Percentiles rank a stretch among this genome's conserved stretches.
These are phyloP conservation scores for Alternaria novae-zelandiae DNA, from an alignment of 2,329 filamentous ascomycete genomes.

Conservation along the genomic window DNA sequence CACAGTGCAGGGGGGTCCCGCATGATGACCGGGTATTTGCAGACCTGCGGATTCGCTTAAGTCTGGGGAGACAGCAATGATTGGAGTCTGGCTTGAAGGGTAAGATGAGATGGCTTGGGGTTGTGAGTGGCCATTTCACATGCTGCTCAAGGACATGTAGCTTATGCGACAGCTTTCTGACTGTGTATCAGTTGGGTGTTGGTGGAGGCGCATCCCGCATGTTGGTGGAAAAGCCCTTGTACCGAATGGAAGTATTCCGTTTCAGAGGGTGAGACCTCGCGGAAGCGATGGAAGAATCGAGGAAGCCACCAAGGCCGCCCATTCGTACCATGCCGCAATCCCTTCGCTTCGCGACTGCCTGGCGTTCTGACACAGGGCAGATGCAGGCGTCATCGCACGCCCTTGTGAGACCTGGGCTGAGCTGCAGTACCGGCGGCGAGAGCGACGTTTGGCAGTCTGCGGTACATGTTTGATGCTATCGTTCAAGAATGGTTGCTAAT, in stretches of 20 bases:
- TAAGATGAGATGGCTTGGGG: slow-evolving; percentile 4
- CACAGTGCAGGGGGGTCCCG: slow-evolving; percentile 10
- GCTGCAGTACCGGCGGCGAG: background rate
- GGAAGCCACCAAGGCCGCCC: slow-evolving; percentile 1
- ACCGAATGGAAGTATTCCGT: background rate
- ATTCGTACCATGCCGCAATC: slow-evolving; percentile 4
- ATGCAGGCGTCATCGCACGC: background rate
- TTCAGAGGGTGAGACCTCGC: background rate
- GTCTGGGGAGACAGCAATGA: background rate
- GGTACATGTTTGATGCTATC: background rate
- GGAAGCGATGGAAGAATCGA: background rate
- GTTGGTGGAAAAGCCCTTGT: slow-evolving; percentile 3
- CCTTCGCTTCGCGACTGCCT: background rate
- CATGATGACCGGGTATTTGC: slow-evolving; percentile 22
- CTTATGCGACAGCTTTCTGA: slow-evolving; percentile 3
- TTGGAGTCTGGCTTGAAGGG: background rate
- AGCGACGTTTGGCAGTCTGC: background rate
- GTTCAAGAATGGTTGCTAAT: background rate
- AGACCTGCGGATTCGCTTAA: slow-evolving; percentile 9
- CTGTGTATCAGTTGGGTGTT: slow-evolving; percentile 3
- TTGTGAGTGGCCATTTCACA: background rate
- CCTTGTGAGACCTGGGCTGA: background rate
- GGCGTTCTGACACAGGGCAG: background rate
- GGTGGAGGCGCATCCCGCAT: background rate
- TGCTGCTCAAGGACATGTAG: background rate